Evolutionary conservation across 352 stramenopile species (phyloP), one percentile per base, ranked within the genome.

Genomic region (Globisporangium takayamanum): DNA sequence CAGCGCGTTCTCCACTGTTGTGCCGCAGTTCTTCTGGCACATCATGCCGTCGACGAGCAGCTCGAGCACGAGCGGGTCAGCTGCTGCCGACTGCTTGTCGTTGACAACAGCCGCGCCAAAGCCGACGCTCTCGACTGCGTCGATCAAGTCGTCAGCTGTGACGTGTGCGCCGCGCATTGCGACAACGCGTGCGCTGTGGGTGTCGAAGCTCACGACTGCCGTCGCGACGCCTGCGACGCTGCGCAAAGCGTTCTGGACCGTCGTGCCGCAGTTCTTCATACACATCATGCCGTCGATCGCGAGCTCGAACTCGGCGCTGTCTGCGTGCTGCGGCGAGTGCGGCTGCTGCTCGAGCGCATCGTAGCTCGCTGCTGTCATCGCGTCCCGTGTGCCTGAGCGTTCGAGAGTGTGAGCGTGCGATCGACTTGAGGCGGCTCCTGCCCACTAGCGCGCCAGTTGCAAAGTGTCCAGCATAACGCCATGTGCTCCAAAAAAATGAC

Each of bases 11-110:
- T 91, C 62, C 5, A 97, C 88, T 5, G 90, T 97, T 41, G 69
- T 88, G 54, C 96, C 96, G 64, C 93, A 97, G 70, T 98, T 98
- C 55, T 98, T 98, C 72, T 98, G 89, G 53, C 90, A 97, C 73
- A 96, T 97, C 81, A 97, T 97, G 50, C 92, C 92, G 63, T 98
- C 92, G 3, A 98, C 84, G 30, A 89, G 64, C 57, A 96, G 61
- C 33, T 74, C 41, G 10, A 89, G 26, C 44, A 69, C 73, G 26
- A 79, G 66, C 55, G 70, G 59, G 33, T 84, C 70, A 11, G 3
- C 2, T 30, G 47, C 22, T 7, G 42, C 5, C 25, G 50, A 14
- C 3, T 18, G 30, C 20, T 16, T 53, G 59, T 26, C 8, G 25
- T 8, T 20, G 26, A 49, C 28, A 44, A 91, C 37, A 14, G 63